Percentiles rank a stretch among this genome's conserved stretches.
phyloP scores from a whole-genome alignment of 1,284 basidiomycete genomes.

The Sanghuangporus weigelae region DNA sequence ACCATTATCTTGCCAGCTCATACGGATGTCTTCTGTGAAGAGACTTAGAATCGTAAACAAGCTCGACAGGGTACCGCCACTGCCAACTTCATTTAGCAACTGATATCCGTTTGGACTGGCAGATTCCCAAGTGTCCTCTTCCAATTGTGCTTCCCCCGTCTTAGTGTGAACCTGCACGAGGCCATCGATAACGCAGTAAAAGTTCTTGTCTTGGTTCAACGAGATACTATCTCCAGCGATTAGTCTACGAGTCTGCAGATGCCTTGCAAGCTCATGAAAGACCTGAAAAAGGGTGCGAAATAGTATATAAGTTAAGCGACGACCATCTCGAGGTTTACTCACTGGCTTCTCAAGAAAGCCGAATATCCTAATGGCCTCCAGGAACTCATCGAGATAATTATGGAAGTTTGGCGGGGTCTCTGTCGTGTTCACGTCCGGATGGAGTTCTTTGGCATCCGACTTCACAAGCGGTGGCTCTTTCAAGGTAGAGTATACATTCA shows the following conservation, averaged over 20 bases:
- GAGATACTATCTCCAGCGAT: constrained; percentile 89
- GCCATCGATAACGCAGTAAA: constrained; percentile 95
- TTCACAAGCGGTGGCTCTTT: constrained; percentile 82
- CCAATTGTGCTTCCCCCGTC: constrained; percentile 43
- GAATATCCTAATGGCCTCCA: constrained; percentile 91
- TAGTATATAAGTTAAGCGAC: not conserved
- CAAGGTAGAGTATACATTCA: constrained; percentile 73
- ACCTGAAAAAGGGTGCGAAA: constrained; percentile 44
- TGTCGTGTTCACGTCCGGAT: constrained; percentile 80
- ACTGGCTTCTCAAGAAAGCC: constrained; percentile 95
- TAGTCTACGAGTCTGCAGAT: constrained; percentile 85
- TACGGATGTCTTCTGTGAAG: constrained; percentile 96
- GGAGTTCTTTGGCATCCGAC: constrained; percentile 72
- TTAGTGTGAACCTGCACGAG: constrained; percentile 82
- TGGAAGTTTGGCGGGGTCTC: constrained; percentile 79
- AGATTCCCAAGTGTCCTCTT: constrained; percentile 65
- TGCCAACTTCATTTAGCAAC: constrained; percentile 88
- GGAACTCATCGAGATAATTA: constrained; percentile 92
- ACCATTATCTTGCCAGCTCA: constrained; percentile 78
- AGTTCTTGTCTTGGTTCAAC: constrained; percentile 89
- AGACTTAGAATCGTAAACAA: constrained; percentile 93
- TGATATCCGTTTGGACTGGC: constrained; percentile 92
- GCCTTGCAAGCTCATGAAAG: constrained; percentile 91
- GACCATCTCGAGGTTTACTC: constrained; percentile 24
- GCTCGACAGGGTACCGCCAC: constrained; percentile 92